Base-by-base conservation (phyloP, 345 rosid genomes). In the Nasturtium officinale region DNA sequence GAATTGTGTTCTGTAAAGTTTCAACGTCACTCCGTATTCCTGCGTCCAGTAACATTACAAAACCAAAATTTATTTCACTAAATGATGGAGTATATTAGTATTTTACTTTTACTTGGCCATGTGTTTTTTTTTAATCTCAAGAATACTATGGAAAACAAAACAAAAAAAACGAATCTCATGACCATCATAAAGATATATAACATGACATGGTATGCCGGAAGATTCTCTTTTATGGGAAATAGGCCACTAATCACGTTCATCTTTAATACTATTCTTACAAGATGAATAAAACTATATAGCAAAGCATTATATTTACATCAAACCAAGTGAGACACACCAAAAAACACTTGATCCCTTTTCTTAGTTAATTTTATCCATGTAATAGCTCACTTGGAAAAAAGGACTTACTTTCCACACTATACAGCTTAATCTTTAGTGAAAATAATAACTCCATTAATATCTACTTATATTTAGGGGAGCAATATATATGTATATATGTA, bases 11-110 rank as follows among this genome's bases (percentile, higher is more conserved):
- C 86, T 82, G 74, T 83, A 88, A 3, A 89, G 57, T 66, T 76
- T 2, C 74, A 92, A 82, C 69, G 75, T 73, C 28, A 92, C 84
- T 51, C 83, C 84, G 69, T 82, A 90, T 8, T 87, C 92, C 96
- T 92, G 84, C 50, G 15, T 48, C 46, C 46, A 20, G 63, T 56
- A 35, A 59, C 71, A 48, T 12, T 32, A 32, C 42, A 32, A 56
- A 57, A 9, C 23, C 26, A 25, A 32, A 57, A 32, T 16, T 30
- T 23, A 25, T 18, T 54, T 73, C 50, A 73, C 33, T 40, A 6
- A 32, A 25, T 17, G 11, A 9, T 8, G 38, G 21, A 8, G 13
- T 55, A n/a, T 8, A 17, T 33, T 4, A 23, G 25, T 2, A 17
- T 59, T 59, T 32, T 57, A 57, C 10, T 17, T 33, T 18, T 20